These are phyloP conservation scores for Luffa acutangula DNA, from an alignment of 306 rosid genomes.

Conservation along the genomic window DNA sequence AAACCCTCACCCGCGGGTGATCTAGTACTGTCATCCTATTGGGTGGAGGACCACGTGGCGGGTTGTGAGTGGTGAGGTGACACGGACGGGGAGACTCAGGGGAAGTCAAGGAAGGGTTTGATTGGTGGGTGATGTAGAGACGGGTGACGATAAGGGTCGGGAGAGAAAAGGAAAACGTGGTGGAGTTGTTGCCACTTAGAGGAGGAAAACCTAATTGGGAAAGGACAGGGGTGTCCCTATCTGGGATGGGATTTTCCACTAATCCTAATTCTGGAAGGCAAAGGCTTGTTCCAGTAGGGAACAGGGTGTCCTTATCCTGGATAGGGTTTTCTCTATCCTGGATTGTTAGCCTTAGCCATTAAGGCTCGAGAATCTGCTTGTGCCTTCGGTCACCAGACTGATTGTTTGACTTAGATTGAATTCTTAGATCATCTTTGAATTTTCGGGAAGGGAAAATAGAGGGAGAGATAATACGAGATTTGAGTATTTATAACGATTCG, in stretches of 20 bases:
- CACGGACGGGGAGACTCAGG: not conserved
- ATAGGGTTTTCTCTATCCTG: not conserved
- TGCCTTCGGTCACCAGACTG: not conserved
- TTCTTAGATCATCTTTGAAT: too few species aligned
- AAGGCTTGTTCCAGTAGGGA: not conserved
- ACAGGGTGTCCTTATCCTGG: not conserved
- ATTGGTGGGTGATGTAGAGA: conserved; percentile 18
- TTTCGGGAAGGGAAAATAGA: too few species aligned
- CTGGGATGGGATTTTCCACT: not conserved
- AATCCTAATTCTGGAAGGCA: not conserved
- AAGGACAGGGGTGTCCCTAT: conserved; percentile 26
- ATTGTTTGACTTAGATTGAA: not conserved
- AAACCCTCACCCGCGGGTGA: conserved; percentile 47
- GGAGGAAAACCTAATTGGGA: conserved; percentile 58
- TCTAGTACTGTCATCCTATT: not conserved
- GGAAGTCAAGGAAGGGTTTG: not conserved
- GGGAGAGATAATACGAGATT: too few species aligned
- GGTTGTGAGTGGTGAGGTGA: accelerated
- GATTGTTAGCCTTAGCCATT: not conserved
- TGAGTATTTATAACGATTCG: too few species aligned
- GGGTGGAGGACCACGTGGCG: conserved; percentile 15
- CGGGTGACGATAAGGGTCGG: not conserved
- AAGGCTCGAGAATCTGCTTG: not conserved
- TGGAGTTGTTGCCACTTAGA: conserved; percentile 10
- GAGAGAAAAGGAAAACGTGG: not conserved